A percentile compares a stretch with the other conserved stretches of the same genome.
phyloP scores from a whole-genome alignment of 1,284 basidiomycete genomes.

The Coniferiporia weirii region DNA sequence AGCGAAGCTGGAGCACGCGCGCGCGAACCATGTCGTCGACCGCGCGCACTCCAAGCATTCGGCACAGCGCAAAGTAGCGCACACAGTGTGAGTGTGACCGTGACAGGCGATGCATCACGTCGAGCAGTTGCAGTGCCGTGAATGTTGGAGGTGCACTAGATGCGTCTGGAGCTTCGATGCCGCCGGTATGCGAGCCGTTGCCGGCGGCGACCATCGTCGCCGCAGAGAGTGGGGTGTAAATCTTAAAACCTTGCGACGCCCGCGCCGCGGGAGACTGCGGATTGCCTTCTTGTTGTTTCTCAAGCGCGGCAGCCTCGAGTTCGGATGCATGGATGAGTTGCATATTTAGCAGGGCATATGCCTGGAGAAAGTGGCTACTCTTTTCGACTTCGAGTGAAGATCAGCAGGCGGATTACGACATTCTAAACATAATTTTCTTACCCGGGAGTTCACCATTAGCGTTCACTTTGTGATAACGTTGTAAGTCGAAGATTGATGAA shows the following conservation, averaged over 20 bases:
- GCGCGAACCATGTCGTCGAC: constrained; percentile 79
- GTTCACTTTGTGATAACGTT: constrained; percentile 25
- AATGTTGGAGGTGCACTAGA: constrained; percentile 42
- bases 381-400: constrained; percentile 48
- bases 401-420: not conserved
- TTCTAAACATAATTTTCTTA: constrained; percentile 19
- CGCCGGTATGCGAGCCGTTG: not conserved
- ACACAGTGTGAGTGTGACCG: not conserved
- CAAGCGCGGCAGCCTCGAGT: constrained; percentile 27
- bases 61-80: constrained; percentile 41
- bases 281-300: constrained; percentile 42
- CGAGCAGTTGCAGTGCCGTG: constrained; percentile 66
- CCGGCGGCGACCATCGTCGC: constrained; percentile 23
- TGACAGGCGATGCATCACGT: constrained; percentile 65
- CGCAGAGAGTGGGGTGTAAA: constrained; percentile 48
- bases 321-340: constrained; percentile 73
- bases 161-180: constrained; percentile 13
- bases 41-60: constrained; percentile 69
- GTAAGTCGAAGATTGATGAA: constrained; percentile 7
- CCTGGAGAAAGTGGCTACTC: constrained; percentile 72
- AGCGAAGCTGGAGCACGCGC: constrained; percentile 66
- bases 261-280: constrained; percentile 41
- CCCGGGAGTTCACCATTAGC: constrained; percentile 30
- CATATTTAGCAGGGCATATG: constrained; percentile 65
- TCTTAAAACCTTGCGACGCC: constrained; percentile 47